phyloP scores from a whole-genome alignment of 2,329 filamentous ascomycete genomes.

The Ceratocystis variospora region DNA sequence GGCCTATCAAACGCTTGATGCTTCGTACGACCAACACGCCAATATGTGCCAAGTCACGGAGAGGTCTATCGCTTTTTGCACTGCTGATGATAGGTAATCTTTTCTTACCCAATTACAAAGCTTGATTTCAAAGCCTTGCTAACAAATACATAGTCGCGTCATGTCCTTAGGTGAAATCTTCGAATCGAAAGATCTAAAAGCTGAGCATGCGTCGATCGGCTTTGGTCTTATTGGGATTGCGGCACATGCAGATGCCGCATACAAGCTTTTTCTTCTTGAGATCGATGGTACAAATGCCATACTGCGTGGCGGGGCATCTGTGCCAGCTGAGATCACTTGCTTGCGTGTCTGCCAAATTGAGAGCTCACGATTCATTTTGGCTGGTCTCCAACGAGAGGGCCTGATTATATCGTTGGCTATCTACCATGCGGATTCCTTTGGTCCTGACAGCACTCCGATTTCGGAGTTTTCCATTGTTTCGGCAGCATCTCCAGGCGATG shows the following conservation, averaged over 20 bases:
- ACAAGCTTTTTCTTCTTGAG: constrained; percentile 7
- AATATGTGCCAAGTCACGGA: constrained; percentile 43
- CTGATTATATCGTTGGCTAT: constrained; percentile 12
- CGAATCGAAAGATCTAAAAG: constrained; percentile 23
- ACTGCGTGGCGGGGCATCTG: neutral
- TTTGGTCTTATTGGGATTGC: constrained; percentile 32
- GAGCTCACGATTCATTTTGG: constrained; percentile 22
- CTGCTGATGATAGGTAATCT: constrained; percentile 27
- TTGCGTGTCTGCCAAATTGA: constrained; percentile 25
- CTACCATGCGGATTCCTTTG: constrained; percentile 11
- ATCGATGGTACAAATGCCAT: constrained; percentile 1
- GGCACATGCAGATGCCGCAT: constrained; percentile 23
- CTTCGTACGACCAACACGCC: constrained; percentile 27
- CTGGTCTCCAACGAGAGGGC: constrained; percentile 23
- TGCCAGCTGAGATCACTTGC: constrained; percentile 35
- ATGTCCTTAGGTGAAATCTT: constrained; percentile 27
- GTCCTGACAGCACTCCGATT: neutral
- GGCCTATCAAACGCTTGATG: constrained; percentile 38
- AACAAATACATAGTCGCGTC: constrained; percentile 23
- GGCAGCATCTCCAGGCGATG: neutral
- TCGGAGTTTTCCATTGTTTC: constrained; percentile 10
- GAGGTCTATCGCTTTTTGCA: constrained; percentile 30
- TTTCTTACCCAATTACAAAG: neutral
- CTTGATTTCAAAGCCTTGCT: constrained; percentile 15
- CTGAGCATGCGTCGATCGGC: constrained; percentile 33